phyloP scores from a whole-genome alignment of 768 basidiomycete genomes.

The Tephrocybe sp. region DNA sequence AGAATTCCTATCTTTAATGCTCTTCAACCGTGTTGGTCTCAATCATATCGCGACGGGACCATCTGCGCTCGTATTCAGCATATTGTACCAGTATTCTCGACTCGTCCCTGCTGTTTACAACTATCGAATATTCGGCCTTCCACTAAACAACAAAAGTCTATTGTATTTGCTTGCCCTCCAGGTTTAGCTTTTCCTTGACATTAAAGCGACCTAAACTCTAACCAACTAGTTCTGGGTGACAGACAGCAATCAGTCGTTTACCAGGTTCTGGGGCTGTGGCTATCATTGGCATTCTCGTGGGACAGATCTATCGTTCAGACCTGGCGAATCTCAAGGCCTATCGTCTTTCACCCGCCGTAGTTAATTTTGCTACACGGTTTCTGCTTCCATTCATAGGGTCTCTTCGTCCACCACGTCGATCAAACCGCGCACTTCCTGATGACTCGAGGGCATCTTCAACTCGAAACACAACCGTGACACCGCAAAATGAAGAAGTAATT shows the following conservation, averaged over 20 bases:
- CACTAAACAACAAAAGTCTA: constrained; percentile 75
- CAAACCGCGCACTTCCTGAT: constrained; percentile 76
- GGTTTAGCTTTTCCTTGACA: constrained; percentile 36
- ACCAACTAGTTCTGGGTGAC: constrained; percentile 1
- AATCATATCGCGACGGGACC: constrained; percentile 79
- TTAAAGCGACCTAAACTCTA: background rate
- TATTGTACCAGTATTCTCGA: constrained; percentile 80
- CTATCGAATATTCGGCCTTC: constrained; percentile 71
- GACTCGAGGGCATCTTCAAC: constrained; percentile 21
- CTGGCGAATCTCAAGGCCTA: constrained; percentile 76
- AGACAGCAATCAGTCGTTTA: constrained; percentile 69
- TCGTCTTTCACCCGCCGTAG: constrained; percentile 61
- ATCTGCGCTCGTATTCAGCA: constrained; percentile 70
- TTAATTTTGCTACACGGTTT: constrained; percentile 53
- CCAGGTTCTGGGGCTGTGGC: constrained; percentile 66
- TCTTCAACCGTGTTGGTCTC: constrained; percentile 64
- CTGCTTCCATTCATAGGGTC: constrained; percentile 69
- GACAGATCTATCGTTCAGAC: constrained; percentile 83
- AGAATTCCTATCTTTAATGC: constrained; percentile 62
- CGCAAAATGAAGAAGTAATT: constrained; percentile 55
- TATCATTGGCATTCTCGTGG: constrained; percentile 62
- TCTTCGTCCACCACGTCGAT: constrained; percentile 58
- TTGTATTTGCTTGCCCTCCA: constrained; percentile 70
- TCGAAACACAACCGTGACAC: constrained; percentile 17
- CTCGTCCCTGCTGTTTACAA: constrained; percentile 75